These are phyloP conservation scores for Colletotrichum liaoningense DNA, from an alignment of 2,329 filamentous ascomycete genomes.

Conservation along the genomic window DNA sequence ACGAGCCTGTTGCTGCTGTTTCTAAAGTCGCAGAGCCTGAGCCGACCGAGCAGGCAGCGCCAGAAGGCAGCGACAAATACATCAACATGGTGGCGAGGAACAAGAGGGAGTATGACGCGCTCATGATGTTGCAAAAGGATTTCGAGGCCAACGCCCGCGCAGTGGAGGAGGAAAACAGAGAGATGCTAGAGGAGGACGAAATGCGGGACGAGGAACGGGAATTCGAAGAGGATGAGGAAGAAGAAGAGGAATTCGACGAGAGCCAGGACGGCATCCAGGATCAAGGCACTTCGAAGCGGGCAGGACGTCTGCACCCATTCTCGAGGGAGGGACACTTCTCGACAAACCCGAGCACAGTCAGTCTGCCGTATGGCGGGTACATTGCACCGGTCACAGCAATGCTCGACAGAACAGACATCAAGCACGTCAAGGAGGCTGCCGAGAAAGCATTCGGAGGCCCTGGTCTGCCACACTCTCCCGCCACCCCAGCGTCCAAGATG, in stretches of 20 bases:
- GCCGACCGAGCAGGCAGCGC: conserved; percentile 52
- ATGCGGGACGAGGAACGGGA: conserved; percentile 50
- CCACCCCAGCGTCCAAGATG: conserved; percentile 71
- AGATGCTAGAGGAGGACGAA: conserved; percentile 50
- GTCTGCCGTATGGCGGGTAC: conserved; percentile 78
- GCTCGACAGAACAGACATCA: conserved; percentile 74
- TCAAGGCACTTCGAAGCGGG: conserved; percentile 35
- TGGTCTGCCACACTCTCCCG: conserved; percentile 80
- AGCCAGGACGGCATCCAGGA: conserved; percentile 31
- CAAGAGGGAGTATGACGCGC: conserved; percentile 65
- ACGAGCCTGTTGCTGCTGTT: not conserved
- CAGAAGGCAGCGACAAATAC: conserved; percentile 53
- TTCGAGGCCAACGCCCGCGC: conserved; percentile 57
- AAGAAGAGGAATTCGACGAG: conserved; percentile 49
- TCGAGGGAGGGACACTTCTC: conserved; percentile 80
- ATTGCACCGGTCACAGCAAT: conserved; percentile 77
- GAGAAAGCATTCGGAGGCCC: conserved; percentile 81
- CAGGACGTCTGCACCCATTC: conserved; percentile 76
- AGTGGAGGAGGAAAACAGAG: conserved; percentile 44
- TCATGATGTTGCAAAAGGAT: conserved; percentile 67
- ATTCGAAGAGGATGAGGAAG: conserved; percentile 42
- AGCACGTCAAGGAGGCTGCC: conserved; percentile 80
- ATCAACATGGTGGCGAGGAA: conserved; percentile 62
- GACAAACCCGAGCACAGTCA: conserved; percentile 78
- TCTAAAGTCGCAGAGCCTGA: conserved; percentile 42